These are phyloP conservation scores for Curvularia sp. DNA, from an alignment of 2,329 filamentous ascomycete genomes.

Conservation along the genomic window DNA sequence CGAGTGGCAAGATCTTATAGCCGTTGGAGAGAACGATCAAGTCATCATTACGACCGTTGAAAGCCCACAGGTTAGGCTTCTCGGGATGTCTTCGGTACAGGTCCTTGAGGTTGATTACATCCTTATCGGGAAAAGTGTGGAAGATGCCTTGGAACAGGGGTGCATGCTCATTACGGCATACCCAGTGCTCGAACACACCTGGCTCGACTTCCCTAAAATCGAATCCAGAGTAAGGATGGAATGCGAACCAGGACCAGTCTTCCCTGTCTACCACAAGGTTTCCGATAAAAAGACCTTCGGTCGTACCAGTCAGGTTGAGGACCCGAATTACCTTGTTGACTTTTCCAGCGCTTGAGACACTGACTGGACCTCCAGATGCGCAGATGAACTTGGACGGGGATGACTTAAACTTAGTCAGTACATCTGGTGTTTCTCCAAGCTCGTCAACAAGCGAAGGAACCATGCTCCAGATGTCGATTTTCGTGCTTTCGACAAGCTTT, in stretches of 20 bases:
- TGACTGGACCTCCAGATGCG: conserved; percentile 46
- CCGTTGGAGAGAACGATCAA: conserved; percentile 30
- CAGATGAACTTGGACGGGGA: conserved; percentile 32
- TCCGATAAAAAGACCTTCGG: conserved; percentile 33
- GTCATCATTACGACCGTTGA: conserved; percentile 31
- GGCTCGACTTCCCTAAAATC: conserved; percentile 34
- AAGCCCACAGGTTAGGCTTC: conserved; percentile 30
- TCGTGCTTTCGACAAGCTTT: conserved; percentile 40
- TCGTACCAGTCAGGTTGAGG: conserved; percentile 32
- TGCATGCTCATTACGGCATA: conserved; percentile 42
- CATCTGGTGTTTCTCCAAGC: conserved; percentile 29
- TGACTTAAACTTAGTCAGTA: conserved; percentile 27
- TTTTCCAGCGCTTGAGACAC: conserved; percentile 24
- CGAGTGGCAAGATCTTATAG: conserved; percentile 30
- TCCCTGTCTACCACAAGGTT: conserved; percentile 20
- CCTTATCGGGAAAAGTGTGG: conserved; percentile 28
- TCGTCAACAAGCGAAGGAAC: conserved; percentile 37
- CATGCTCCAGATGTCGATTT: conserved; percentile 40
- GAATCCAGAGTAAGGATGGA: conserved; percentile 29
- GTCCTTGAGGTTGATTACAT: conserved; percentile 30
- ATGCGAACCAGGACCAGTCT: conserved; percentile 37
- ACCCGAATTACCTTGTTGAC: conserved; percentile 28
- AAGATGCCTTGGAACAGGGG: conserved; percentile 32
- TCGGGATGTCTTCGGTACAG: conserved; percentile 27
- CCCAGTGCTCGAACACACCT: conserved; percentile 46